Conservation (phyloP, 1,139 yeast genomes). For the Arxiozyma bovina region DNA sequence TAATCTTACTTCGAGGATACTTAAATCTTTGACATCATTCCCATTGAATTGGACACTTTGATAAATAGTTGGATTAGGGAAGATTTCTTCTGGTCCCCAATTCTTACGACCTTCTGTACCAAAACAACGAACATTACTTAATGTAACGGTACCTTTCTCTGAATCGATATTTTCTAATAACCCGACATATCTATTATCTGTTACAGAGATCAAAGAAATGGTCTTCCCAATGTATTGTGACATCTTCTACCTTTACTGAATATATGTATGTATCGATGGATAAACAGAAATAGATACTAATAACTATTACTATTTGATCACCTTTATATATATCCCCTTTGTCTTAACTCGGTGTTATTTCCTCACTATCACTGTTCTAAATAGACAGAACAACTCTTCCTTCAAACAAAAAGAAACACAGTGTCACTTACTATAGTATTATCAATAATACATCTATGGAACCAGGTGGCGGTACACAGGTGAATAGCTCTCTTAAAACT, state of each 20-base stretch:
- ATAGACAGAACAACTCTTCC: too few species aligned
- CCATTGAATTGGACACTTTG: conserved; percentile 85
- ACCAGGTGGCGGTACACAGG: too few species aligned
- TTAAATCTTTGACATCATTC: conserved; percentile 82
- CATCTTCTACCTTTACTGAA: conserved; percentile 35
- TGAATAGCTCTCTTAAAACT: too few species aligned
- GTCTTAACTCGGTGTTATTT: not conserved
- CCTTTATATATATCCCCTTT: not conserved
- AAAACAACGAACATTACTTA: conserved; percentile 70
- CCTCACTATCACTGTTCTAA: not conserved
- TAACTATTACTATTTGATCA: not conserved
- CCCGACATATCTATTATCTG: conserved; percentile 85
- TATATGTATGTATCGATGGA: not conserved
- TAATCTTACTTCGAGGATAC: conserved; percentile 54
- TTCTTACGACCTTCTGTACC: conserved; percentile 91
- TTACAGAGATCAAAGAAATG: conserved; percentile 78
- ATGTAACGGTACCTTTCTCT: conserved; percentile 82
- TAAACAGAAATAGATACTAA: not conserved
- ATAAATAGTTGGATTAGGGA: conserved; percentile 64
- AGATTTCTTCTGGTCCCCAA: conserved; percentile 63
- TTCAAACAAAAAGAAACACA: too few species aligned
- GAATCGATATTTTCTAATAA: conserved; percentile 79
- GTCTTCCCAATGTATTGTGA: conserved; percentile 89
- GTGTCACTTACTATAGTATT: too few species aligned
- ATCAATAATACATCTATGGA: too few species aligned